Evolutionary conservation across 1,284 basidiomycete species (phyloP).

Genomic region (Irpex lacteus): DNA sequence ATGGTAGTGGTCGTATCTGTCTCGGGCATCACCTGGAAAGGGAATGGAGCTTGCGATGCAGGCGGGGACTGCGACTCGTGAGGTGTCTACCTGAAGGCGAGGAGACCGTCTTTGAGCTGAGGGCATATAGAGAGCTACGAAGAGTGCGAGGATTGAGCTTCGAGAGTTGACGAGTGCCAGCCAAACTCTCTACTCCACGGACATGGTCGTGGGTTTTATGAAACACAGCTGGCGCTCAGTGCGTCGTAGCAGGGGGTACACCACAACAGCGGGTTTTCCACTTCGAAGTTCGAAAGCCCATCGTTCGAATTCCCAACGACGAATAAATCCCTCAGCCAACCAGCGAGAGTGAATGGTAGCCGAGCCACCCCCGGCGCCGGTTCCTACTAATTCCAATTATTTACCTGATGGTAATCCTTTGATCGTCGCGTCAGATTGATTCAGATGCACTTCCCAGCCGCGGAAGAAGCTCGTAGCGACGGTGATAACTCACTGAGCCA

Average conservation of each 20-base stretch:
- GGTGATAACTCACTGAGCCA: neutral
- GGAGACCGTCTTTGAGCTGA: conserved; percentile 16
- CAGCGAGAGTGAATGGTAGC: neutral
- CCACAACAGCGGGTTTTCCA: neutral
- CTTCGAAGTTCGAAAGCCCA: neutral
- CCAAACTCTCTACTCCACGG: conserved; percentile 1
- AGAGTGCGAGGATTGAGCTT: neutral
- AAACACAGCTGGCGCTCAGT: neutral
- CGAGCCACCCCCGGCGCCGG: neutral
- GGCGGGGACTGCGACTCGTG: neutral
- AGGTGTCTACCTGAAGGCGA: conserved; percentile 14
- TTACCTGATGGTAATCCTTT: neutral
- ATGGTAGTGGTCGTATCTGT: conserved; percentile 22
- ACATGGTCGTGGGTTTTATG: neutral
- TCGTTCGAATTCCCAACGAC: neutral
- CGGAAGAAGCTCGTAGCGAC: neutral
- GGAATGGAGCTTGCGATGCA: conserved; percentile 10
- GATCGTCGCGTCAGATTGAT: neutral
- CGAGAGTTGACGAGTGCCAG: conserved; percentile 1
- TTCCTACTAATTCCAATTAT: neutral
- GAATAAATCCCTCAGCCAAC: neutral
- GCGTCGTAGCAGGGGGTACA: neutral
- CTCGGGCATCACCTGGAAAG: conserved; percentile 5
- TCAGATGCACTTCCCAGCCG: neutral
- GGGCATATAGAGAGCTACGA: neutral